These are phyloP conservation scores for Coemansia sp. DNA, from an alignment of 192 early-diverging fungal species.

Conservation along the genomic window DNA sequence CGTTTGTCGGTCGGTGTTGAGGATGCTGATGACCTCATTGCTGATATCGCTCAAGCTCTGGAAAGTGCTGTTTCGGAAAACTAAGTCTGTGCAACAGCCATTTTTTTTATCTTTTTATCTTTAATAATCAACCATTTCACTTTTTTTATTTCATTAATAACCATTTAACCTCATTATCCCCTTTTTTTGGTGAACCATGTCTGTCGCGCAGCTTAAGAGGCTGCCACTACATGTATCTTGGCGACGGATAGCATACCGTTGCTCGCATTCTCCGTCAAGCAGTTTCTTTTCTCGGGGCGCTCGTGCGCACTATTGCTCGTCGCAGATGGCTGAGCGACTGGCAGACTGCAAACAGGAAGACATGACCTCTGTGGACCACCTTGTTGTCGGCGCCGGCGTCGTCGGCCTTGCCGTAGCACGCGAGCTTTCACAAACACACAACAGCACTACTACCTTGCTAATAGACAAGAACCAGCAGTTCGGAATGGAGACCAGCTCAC, in stretches of 20 bases:
- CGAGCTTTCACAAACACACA: constrained; percentile 48
- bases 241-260: background rate
- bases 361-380: constrained; percentile 59
- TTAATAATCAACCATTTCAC: background rate
- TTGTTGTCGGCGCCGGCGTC: constrained; percentile 78
- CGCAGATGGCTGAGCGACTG: constrained; percentile 14
- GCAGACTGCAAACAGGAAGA: constrained; percentile 17
- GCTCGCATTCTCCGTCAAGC: background rate
- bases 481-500: constrained; percentile 77
- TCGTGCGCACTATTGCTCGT: background rate
- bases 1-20: constrained; percentile 93
- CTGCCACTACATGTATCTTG: background rate
- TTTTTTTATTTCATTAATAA: background rate
- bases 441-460: constrained; percentile 56
- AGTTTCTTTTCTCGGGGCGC: background rate
- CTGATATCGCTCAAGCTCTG: constrained; percentile 74
- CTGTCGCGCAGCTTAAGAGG: background rate
- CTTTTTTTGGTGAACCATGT: background rate
- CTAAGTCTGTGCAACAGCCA: background rate
- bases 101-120: background rate
- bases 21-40: constrained; percentile 81
- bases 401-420: constrained; percentile 78
- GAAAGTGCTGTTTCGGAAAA: constrained; percentile 54
- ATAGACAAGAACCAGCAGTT: constrained; percentile 66
- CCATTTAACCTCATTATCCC: background rate